Percentiles rank a stretch among this genome's conserved stretches.
Conservation (phyloP, 2,329 filamentous ascomycete species). For the Lithohypha guttulata region DNA sequence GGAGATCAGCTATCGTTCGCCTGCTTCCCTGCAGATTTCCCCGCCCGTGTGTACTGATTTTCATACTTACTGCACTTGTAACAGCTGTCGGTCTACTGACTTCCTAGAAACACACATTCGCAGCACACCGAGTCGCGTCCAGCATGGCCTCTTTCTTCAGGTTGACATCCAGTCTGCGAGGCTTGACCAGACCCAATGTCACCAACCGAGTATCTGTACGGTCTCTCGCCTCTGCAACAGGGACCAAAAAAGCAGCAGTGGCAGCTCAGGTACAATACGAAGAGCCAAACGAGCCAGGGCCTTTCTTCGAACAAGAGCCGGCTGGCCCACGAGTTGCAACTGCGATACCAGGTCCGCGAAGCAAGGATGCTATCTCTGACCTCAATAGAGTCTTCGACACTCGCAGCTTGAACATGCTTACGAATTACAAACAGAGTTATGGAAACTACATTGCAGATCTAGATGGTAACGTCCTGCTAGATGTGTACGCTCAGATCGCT, state of each 20-base stretch:
- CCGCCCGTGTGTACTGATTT: no score
- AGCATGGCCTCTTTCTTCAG: slow-evolving; percentile 8
- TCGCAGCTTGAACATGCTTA: slow-evolving; percentile 71
- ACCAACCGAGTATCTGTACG: neutral
- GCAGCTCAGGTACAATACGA: slow-evolving; percentile 11
- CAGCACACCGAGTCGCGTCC: neutral
- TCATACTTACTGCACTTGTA: no score
- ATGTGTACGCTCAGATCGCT: slow-evolving; percentile 67
- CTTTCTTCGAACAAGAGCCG: slow-evolving; percentile 51
- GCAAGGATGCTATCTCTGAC: slow-evolving; percentile 56
- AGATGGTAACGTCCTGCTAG: slow-evolving; percentile 41
- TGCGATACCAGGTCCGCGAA: slow-evolving; percentile 64
- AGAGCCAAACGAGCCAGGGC: slow-evolving; percentile 27
- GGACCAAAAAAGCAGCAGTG: slow-evolving; percentile 12
- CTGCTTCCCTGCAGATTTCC: neutral
- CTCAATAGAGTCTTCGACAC: slow-evolving; percentile 76
- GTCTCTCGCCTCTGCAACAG: slow-evolving; percentile 12
- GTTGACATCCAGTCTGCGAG: slow-evolving; percentile 1
- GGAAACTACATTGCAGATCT: slow-evolving; percentile 62
- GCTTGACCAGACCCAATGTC: neutral
- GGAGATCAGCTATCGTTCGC: slow-evolving; percentile 4
- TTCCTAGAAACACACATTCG: no score
- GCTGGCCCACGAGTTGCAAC: slow-evolving; percentile 44
- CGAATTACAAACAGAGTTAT: slow-evolving; percentile 60
- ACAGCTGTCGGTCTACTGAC: no score